Evolutionary conservation across 2,329 filamentous ascomycete genomes (phyloP).

Genomic region (Phyllosticta paracitricarpa): DNA sequence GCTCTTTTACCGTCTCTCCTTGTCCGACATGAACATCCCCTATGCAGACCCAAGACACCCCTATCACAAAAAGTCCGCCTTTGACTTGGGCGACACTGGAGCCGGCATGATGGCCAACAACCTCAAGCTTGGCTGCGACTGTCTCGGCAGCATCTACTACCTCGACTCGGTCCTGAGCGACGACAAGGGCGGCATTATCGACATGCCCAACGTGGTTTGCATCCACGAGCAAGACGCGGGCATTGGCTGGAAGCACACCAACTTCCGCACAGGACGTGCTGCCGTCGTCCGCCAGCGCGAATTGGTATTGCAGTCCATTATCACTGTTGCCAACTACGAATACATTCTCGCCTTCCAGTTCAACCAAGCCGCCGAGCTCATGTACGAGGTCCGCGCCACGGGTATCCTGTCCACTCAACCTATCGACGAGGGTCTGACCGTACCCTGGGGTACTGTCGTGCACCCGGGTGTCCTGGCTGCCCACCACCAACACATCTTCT

Average conservation of each 20-base stretch:
- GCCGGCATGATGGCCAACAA: slow-evolving; percentile 61
- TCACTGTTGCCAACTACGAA: slow-evolving; percentile 63
- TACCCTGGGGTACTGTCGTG: slow-evolving; percentile 59
- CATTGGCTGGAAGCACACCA: slow-evolving; percentile 62
- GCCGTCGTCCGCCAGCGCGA: slow-evolving; percentile 55
- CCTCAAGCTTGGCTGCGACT: slow-evolving; percentile 60
- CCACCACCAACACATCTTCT: slow-evolving; percentile 70
- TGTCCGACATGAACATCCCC: slow-evolving; percentile 58
- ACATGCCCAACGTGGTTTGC: slow-evolving; percentile 58
- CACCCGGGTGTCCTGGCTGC: slow-evolving; percentile 58
- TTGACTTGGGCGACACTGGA: slow-evolving; percentile 58
- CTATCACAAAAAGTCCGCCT: slow-evolving; percentile 60
- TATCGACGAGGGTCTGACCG: slow-evolving; percentile 53
- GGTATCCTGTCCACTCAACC: slow-evolving; percentile 59
- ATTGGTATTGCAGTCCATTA: slow-evolving; percentile 59
- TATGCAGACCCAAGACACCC: slow-evolving; percentile 56
- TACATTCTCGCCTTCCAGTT: slow-evolving; percentile 65
- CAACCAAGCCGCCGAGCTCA: slow-evolving; percentile 58
- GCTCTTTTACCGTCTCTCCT: slow-evolving; percentile 55
- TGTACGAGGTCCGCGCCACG: slow-evolving; percentile 59
- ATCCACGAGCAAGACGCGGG: slow-evolving; percentile 62
- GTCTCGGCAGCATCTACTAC: slow-evolving; percentile 60
- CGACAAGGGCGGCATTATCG: slow-evolving; percentile 47
- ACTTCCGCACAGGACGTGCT: slow-evolving; percentile 56
- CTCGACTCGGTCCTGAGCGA: slow-evolving; percentile 49